phyloP scores from a whole-genome alignment of 1,284 basidiomycete species.

The Erythrobasidium hasegawianum region DNA sequence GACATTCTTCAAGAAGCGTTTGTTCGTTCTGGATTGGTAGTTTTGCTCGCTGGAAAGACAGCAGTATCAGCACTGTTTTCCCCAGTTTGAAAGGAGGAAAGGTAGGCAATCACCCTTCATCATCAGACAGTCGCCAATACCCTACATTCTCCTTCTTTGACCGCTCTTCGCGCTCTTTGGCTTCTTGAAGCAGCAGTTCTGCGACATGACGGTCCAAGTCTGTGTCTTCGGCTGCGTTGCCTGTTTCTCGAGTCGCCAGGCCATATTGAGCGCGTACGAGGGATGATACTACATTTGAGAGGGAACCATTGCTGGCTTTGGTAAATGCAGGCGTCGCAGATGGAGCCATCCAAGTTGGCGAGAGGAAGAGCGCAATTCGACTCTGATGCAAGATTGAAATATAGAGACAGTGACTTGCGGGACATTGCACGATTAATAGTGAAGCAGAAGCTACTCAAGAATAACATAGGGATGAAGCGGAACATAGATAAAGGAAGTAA shows the following conservation, averaged over 20 bases:
- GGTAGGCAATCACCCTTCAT: slow-evolving; percentile 32
- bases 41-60: slow-evolving; percentile 51
- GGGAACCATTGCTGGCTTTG: slow-evolving; percentile 49
- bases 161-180: slow-evolving; percentile 74
- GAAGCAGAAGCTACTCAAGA: no score
- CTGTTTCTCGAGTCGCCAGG: slow-evolving; percentile 56
- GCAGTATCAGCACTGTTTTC: slow-evolving; percentile 55
- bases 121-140: slow-evolving; percentile 44
- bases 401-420: no score
- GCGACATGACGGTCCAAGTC: slow-evolving; percentile 85
- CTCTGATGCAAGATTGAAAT: no score
- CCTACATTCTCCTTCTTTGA: slow-evolving; percentile 50
- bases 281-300: slow-evolving; percentile 78
- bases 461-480: no score
- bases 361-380: no score
- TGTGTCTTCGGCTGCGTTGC: slow-evolving; percentile 62
- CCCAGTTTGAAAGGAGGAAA: slow-evolving; percentile 49
- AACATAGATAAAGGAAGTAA: no score
- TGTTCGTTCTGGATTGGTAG: slow-evolving; percentile 59
- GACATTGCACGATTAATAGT: no score
- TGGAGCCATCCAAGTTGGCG: neutral
- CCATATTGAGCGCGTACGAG: slow-evolving; percentile 79
- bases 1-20: slow-evolving; percentile 80
- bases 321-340: neutral
- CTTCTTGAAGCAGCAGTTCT: slow-evolving; percentile 79